A percentile compares a stretch with the other conserved stretches of the same genome.
Conservation (phyloP, 2,329 filamentous ascomycete genomes). For the Shiraia sp. region DNA sequence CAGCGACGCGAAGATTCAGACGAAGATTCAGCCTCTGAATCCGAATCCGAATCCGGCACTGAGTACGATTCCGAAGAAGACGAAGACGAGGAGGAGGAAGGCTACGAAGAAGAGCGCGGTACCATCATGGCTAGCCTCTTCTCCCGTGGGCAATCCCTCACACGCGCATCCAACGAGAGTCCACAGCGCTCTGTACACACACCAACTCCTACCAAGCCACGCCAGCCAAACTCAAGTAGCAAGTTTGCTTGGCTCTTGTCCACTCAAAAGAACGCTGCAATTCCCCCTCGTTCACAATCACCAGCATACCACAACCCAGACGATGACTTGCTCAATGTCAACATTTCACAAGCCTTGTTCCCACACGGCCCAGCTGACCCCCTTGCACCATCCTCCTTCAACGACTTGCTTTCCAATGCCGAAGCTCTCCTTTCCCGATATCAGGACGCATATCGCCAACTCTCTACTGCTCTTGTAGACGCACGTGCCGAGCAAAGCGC, state of each 20-base stretch:
- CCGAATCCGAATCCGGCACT: slow-evolving; percentile 29
- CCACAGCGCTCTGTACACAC: slow-evolving; percentile 20
- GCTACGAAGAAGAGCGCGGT: slow-evolving; percentile 25
- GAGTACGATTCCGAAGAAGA: slow-evolving; percentile 28
- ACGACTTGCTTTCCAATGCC: slow-evolving; percentile 61
- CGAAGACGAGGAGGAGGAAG: slow-evolving; percentile 17
- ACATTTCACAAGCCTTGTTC: slow-evolving; percentile 59
- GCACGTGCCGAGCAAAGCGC: slow-evolving; percentile 59
- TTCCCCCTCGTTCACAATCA: slow-evolving; percentile 26
- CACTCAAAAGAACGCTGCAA: slow-evolving; percentile 38
- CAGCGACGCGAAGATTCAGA: slow-evolving; percentile 34
- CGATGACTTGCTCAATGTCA: slow-evolving; percentile 58
- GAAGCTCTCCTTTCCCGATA: slow-evolving; percentile 58
- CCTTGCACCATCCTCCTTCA: slow-evolving; percentile 58
- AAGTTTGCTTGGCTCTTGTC: slow-evolving; percentile 44
- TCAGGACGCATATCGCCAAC: slow-evolving; percentile 59
- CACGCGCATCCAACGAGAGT: slow-evolving; percentile 24
- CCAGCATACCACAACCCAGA: slow-evolving; percentile 43
- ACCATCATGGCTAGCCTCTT: slow-evolving; percentile 41
- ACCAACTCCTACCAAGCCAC: slow-evolving; percentile 21
- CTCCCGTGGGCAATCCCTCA: slow-evolving; percentile 35
- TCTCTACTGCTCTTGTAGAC: slow-evolving; percentile 50
- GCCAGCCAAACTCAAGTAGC: slow-evolving; percentile 30
- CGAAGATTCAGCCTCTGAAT: slow-evolving; percentile 17
- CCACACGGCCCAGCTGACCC: slow-evolving; percentile 55